phyloP scores from a whole-genome alignment of 164 flowering plant genomes.

The Aristolochia californica region DNA sequence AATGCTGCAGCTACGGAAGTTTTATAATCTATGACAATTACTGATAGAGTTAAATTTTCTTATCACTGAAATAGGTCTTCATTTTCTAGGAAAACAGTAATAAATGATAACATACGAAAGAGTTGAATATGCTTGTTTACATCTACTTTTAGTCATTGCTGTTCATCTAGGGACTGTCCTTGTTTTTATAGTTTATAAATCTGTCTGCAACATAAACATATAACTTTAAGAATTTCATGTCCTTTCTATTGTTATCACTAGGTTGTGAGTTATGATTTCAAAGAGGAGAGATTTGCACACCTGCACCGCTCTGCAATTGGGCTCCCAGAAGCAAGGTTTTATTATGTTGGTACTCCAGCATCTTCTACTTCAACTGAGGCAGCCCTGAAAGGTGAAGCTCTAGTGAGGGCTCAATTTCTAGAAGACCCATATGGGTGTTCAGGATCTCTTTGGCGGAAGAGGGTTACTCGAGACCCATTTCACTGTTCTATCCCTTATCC shows the following conservation, averaged over 20 bases:
- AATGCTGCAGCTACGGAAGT: background rate
- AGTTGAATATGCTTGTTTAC: too few species aligned
- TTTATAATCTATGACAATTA: too few species aligned
- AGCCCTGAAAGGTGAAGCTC: constrained; percentile 75
- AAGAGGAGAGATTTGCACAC: constrained; percentile 71
- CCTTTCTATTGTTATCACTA: background rate
- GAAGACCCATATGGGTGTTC: constrained; percentile 82
- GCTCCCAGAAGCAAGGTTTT: constrained; percentile 72
- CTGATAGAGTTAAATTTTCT: too few species aligned
- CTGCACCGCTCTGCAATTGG: constrained; percentile 84
- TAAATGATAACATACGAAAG: too few species aligned
- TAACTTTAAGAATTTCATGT: too few species aligned
- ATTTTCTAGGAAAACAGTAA: too few species aligned
- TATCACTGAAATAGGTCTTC: too few species aligned
- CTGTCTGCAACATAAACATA: too few species aligned
- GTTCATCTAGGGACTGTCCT: too few species aligned
- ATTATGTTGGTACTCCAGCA: constrained; percentile 73
- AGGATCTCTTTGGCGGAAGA: constrained; percentile 63
- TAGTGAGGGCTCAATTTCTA: constrained; percentile 69
- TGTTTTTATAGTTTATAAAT: too few species aligned
- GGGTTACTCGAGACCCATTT: constrained; percentile 77
- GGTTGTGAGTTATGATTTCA: constrained; percentile 89
- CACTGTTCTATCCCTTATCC: constrained; percentile 90
- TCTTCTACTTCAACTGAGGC: constrained; percentile 47
- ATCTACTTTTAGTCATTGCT: too few species aligned